Base-by-base conservation (phyloP, 495 filamentous ascomycete species). In the Saxophila tyrrhenica region DNA sequence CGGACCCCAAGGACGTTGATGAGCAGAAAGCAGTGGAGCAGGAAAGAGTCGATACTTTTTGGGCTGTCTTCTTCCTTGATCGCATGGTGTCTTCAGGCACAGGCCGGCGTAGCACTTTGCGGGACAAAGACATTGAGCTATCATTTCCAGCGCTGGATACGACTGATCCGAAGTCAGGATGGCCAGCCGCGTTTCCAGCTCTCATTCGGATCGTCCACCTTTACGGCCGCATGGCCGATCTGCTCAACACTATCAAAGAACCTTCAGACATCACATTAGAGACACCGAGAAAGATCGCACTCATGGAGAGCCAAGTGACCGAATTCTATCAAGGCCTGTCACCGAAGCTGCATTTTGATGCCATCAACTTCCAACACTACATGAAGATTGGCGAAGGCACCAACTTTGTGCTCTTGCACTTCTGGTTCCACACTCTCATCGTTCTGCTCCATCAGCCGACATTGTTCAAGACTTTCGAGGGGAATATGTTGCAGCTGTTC, bases 351-450 rank as follows among this genome's bases (percentile, higher is more conserved):
- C 81, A 85, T 65, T 91, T 94, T 70, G 85, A 86, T 64, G 84
- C 82, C 16, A 71, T 76, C 48, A 89, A 89, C 65, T 89, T 90
- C 59, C 80, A 81, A 58, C 73, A 81, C 20, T 89, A 91, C 60
- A 82, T 86, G 15, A 84, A 82, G 62, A 77, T 77, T 25, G 81
- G 85, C 39, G 84, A 90, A 56, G 84, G 86, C 24, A 85, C 85
- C 11, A 89, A 85, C 45, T 94, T 91, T 55, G 84, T 90, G 50
- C 74, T 94, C n/a, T 72, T 91, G 25, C 87, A 94, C 64, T 87
- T 91, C 64, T 94, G 87, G 87, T 91, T 91, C 61, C 87, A 94
- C 61, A 85, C 87, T 0, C 69, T 91, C 39, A 89, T 94, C 52
- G 85, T 90, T 32, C 73, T 94, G 9, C 75, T 94, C 10, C 86